phyloP scores from a whole-genome alignment of 1,284 basidiomycete genomes.

The Apiotrichum domesticum region DNA sequence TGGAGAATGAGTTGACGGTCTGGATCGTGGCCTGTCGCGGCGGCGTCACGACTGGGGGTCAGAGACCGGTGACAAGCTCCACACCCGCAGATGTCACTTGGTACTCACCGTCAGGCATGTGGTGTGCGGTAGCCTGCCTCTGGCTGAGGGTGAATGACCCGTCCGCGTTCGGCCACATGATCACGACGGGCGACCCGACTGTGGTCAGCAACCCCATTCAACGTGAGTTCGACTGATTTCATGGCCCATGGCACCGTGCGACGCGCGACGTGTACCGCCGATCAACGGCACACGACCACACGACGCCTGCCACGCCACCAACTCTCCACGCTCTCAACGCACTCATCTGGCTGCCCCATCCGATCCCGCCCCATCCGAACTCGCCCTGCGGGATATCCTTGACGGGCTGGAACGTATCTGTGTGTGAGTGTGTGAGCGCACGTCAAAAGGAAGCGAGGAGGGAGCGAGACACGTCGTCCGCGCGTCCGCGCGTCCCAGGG shows the following conservation, averaged over 20 bases:
- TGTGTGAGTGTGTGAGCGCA: not conserved
- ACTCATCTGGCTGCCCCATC: conserved; percentile 14
- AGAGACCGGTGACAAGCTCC: not conserved
- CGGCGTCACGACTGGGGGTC: conserved; percentile 22
- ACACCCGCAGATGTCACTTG: not conserved
- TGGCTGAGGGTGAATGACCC: conserved; percentile 58
- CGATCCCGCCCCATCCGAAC: conserved; percentile 13
- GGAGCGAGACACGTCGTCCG: too few relatives aligned
- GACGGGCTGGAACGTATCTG: not conserved
- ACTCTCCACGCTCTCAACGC: not conserved
- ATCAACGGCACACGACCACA: too few relatives aligned
- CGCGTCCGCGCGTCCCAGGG: not conserved
- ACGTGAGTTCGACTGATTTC: too few relatives aligned
- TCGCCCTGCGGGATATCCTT: not conserved
- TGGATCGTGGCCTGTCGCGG: conserved; percentile 52
- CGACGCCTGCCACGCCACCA: too few relatives aligned
- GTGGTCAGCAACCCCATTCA: not conserved
- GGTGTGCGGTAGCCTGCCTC: conserved; percentile 50
- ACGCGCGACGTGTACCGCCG: too few relatives aligned
- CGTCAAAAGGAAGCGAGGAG: not conserved
- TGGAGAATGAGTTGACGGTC: conserved; percentile 41
- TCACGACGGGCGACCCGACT: conserved; percentile 55
- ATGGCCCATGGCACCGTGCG: too few relatives aligned
- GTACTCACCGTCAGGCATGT: conserved; percentile 50
- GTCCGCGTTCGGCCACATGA: conserved; percentile 59